These are phyloP conservation scores for Zoysia pacifica DNA, from an alignment of 176 grass and related monocot species.

Conservation along the genomic window DNA sequence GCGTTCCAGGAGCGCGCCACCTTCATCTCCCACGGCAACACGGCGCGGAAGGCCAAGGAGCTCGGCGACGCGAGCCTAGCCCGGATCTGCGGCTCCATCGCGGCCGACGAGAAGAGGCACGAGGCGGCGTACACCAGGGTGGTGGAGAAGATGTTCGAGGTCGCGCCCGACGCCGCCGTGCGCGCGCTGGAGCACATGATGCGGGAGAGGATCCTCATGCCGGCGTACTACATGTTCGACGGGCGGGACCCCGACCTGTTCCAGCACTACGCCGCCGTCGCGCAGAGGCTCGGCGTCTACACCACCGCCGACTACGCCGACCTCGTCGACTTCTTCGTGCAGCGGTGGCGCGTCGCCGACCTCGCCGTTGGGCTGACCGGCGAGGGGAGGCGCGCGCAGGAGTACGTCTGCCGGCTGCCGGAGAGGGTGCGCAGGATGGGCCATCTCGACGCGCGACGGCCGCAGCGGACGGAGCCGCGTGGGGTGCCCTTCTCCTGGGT, in stretches of 20 bases:
- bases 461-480: no score
- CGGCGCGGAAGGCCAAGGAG: constrained; percentile 19
- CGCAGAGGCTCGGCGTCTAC: constrained; percentile 50
- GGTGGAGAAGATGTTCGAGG: constrained; percentile 44
- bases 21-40: constrained; percentile 53
- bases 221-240: constrained; percentile 48
- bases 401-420: constrained; percentile 39
- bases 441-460: not conserved
- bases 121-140: constrained; percentile 47
- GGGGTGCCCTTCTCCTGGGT: constrained; percentile 37
- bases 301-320: constrained; percentile 48
- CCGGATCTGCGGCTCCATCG: constrained; percentile 45
- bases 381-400: constrained; percentile 39
- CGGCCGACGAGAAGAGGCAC: constrained; percentile 51
- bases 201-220: constrained; percentile 46
- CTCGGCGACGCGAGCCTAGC: constrained; percentile 30
- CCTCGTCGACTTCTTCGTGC: constrained; percentile 40
- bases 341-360: constrained; percentile 26
- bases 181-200: constrained; percentile 46
- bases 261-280: constrained; percentile 40
- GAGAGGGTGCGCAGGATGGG: constrained; percentile 35
- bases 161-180: constrained; percentile 31
- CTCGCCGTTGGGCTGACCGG: not conserved
- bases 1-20: constrained; percentile 59
- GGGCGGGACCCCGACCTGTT: constrained; percentile 37